Base-by-base conservation (phyloP, 2,329 filamentous ascomycete species). In the Trichocomaceae sp. region DNA sequence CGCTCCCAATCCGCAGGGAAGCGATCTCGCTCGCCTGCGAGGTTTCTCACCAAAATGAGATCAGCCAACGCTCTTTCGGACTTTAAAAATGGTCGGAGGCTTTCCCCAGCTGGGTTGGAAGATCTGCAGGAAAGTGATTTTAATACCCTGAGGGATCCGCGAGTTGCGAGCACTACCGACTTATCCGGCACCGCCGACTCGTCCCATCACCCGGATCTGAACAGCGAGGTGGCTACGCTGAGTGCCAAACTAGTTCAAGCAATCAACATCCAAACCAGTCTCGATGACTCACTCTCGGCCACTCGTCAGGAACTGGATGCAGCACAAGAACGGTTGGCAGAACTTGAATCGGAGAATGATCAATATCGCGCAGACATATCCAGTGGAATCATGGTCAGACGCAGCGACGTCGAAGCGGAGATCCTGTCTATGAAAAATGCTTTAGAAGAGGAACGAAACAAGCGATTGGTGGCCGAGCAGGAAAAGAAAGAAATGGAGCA, bases 221-320 rank as follows among this genome's bases (percentile, higher is more conserved):
- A 80, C 67, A 78, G 79, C 61, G 93, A 97, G 72, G 89, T 99
- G 26, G 88, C 92, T 7, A 84, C 88, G 6, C 78, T 99, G 31
- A 97, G 90, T 73, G 92, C 90, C 48, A 99, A 99, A 72, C 83
- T 99, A 59, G 92, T 99, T 63, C 92, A 93, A 66, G 92, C 93
- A 45, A 96, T 99, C 73, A 99, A 99, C 69, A 87, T 95, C 70
- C 91, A 96, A 72, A 96, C 91, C 7, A 85, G 82, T 20, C 80
- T 99, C 45, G 93, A 97, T 71, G 93, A 99, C 70, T 88, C 84
- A 10, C 78, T 99, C 17, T 86, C 89, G 49, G 84, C 84, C 50
- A 87, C 90, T 15, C 83, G 90, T 37, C 86, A 91, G 68, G 90
- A 97, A 66, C 77, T 97, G 47, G 89, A 95, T 53, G 71, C 81